Conservation (phyloP, 495 filamentous ascomycete species). For the Talaromyces liani region DNA sequence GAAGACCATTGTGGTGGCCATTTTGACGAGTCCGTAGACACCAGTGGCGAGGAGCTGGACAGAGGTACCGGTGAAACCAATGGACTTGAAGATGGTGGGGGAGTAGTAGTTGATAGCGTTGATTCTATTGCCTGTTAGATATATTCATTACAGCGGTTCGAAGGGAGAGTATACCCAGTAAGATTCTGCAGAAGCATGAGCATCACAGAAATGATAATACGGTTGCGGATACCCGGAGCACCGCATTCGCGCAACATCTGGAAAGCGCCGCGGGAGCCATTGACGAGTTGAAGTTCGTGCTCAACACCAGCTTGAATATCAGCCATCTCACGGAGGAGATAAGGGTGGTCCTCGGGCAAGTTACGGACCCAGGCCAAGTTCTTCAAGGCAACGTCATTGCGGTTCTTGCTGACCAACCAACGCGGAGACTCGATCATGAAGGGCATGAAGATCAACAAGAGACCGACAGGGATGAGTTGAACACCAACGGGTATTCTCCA, state of each 20-base stretch:
- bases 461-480: constrained; percentile 33
- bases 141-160: background rate
- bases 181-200: constrained; percentile 42
- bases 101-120: constrained; percentile 51
- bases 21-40: constrained; percentile 33
- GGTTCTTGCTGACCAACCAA: constrained; percentile 48
- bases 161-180: constrained; percentile 18
- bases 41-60: constrained; percentile 30
- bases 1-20: constrained; percentile 43
- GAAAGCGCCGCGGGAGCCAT: background rate
- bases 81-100: constrained; percentile 42
- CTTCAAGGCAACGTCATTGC: constrained; percentile 32
- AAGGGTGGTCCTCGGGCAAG: constrained; percentile 20
- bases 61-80: constrained; percentile 31
- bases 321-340: constrained; percentile 21
- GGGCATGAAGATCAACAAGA: constrained; percentile 31
- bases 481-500: constrained; percentile 39
- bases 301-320: constrained; percentile 28
- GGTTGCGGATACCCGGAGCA: constrained; percentile 43
- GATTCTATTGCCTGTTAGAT: constrained; percentile 18
- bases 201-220: constrained; percentile 33
- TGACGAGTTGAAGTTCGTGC: constrained; percentile 28
- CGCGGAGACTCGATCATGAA: constrained; percentile 36
- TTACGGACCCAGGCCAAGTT: constrained; percentile 42
- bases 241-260: constrained; percentile 13